A percentile compares a stretch with the other conserved stretches of the same genome.
Conservation (phyloP, 2,329 filamentous ascomycete species). For the Pseudogymnoascus sp. region DNA sequence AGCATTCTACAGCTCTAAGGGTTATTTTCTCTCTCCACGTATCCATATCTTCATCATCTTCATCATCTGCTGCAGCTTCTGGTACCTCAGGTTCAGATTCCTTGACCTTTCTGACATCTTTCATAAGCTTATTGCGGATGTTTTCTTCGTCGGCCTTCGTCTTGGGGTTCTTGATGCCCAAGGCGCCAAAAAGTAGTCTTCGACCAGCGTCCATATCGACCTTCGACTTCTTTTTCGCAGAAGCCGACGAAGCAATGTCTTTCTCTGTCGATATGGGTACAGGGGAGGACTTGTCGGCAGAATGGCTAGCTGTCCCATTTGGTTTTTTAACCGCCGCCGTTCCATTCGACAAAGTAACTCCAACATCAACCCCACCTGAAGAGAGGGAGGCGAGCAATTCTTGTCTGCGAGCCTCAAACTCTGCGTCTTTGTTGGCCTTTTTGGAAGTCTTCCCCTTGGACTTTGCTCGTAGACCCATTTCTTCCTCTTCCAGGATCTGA, state of each 20-base stretch:
- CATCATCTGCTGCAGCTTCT: slow-evolving; percentile 18
- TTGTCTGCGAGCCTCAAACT: slow-evolving; percentile 42
- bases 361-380: slow-evolving; percentile 44
- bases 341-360: slow-evolving; percentile 20
- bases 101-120: slow-evolving; percentile 34
- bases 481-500: not conserved
- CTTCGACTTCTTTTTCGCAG: not conserved
- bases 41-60: slow-evolving; percentile 36
- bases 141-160: slow-evolving; percentile 59
- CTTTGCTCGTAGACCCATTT: not conserved
- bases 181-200: slow-evolving; percentile 61
- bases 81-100: slow-evolving; percentile 11
- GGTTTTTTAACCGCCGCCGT: not conserved
- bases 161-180: slow-evolving; percentile 62
- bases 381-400: slow-evolving; percentile 43
- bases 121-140: slow-evolving; percentile 50
- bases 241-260: not conserved
- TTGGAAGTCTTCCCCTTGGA: slow-evolving; percentile 9
- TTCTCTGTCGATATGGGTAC: not conserved
- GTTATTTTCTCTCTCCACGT: slow-evolving; percentile 67
- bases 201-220: slow-evolving; percentile 25
- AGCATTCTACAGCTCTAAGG: slow-evolving; percentile 77
- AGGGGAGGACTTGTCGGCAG: not conserved
- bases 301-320: not conserved
- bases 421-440: slow-evolving; percentile 21